Conservation (phyloP, 805 yeast genomes). For the Metschnikowia peoriensis region DNA sequence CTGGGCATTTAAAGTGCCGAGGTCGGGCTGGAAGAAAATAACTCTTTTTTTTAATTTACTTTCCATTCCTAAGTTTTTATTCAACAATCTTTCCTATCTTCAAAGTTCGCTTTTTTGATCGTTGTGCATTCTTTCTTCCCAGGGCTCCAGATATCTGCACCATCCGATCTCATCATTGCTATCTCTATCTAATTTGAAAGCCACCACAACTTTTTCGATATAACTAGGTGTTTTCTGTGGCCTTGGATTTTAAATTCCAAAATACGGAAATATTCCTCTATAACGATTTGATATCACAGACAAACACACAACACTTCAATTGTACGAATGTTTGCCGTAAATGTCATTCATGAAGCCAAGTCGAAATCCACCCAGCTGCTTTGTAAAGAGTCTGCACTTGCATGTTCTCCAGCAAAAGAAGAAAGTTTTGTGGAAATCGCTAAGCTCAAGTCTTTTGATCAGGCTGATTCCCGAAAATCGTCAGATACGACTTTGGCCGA, state of each 20-base stretch:
- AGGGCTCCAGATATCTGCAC: neutral
- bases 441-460: neutral
- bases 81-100: neutral
- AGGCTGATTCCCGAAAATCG: slow-evolving; percentile 7
- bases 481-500: slow-evolving; percentile 13
- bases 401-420: slow-evolving; percentile 2
- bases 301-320: too few relatives aligned
- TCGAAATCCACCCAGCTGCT: slow-evolving; percentile 9
- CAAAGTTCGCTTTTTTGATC: neutral
- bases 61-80: too few relatives aligned
- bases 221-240: too few relatives aligned
- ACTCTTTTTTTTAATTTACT: too few relatives aligned
- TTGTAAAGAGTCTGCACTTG: slow-evolving; percentile 7
- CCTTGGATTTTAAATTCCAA: neutral
- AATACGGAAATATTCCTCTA: too few relatives aligned
- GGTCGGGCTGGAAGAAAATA: neutral
- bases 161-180: neutral
- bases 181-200: neutral
- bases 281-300: too few relatives aligned
- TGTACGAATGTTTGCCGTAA: slow-evolving; percentile 5
- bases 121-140: neutral
- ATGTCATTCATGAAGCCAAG: neutral
- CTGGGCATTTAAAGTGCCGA: neutral
- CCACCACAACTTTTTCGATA: neutral
- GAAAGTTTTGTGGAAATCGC: neutral